phyloP scores from a whole-genome alignment of 192 early-diverging fungal species.

The Coemansia sp. region DNA sequence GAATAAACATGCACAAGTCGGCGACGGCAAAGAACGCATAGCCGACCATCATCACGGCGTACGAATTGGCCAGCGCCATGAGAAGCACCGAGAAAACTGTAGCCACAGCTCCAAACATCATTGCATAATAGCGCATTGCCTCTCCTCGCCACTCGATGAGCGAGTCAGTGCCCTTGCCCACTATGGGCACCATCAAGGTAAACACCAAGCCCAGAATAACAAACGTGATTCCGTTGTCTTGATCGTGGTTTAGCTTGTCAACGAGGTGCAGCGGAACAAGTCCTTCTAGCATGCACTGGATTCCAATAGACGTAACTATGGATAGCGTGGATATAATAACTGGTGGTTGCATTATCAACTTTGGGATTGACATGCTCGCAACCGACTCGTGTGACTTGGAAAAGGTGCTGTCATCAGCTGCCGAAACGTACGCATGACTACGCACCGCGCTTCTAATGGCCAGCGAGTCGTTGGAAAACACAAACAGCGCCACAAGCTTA shows the following conservation, averaged over 20 bases:
- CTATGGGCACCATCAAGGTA: constrained; percentile 18
- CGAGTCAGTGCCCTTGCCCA: constrained; percentile 24
- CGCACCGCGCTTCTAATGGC: neutral
- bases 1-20: constrained; percentile 33
- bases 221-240: constrained; percentile 29
- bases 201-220: constrained; percentile 34
- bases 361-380: neutral
- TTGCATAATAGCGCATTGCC: constrained; percentile 23
- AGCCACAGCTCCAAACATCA: constrained; percentile 24
- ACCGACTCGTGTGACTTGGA: neutral
- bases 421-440: neutral
- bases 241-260: constrained; percentile 13
- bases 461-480: constrained; percentile 30
- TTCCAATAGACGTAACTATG: constrained; percentile 23
- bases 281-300: constrained; percentile 40
- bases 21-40: constrained; percentile 30
- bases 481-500: constrained; percentile 19
- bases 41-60: constrained; percentile 34
- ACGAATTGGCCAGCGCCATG: constrained; percentile 25
- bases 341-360: constrained; percentile 15
- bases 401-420: neutral
- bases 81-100: constrained; percentile 12
- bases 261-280: constrained; percentile 31
- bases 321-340: constrained; percentile 27
- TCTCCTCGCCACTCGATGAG: constrained; percentile 24